Evolutionary conservation across 257 asterid species (phyloP), one percentile per base, ranked within the genome.

Genomic region (Solanum sitiens): DNA sequence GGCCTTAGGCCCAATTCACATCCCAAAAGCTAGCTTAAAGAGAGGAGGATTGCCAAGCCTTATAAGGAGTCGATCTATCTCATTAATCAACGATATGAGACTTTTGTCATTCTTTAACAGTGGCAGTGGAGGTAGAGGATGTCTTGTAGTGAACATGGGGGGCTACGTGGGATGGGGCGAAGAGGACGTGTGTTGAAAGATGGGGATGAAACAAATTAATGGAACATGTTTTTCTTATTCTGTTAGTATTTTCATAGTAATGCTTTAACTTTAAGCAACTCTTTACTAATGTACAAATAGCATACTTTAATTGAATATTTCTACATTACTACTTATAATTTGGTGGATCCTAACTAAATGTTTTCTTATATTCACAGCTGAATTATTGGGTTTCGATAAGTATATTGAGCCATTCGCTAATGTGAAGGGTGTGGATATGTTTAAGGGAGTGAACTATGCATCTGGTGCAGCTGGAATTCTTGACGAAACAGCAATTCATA

Each of bases 381-480:
- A 88, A 61, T 21, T 84, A 1, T 33, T 85, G 27, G 90, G 90
- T 11, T 88, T 88, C 70, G 70, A 37, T 35, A 42, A 32, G 20
- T 76, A 23, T 45, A 74, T 85, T 30, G 86, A 84, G 42, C 90
- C 88, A 33, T 84, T 37, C 16, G 88, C 90, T 15, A n/a, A 40
- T 21, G 45, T 56, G 72, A 88, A 59, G 25, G 75, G 68, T 21
- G 45, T 71, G 76, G 89, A 87, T 7, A 59, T 74, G 23, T 23
- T 74, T 13, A 74, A 0, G 2, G 90, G 90, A 0, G 88, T 88
- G 16, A 88, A 88, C 21, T 88, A 88, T 85, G 90, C 85, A 45
- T 88, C 88, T 40, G 90, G 86, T 73, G 53, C 61, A 11, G 86
- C 82, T 32, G 90, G 90, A 74, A 84, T 88, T 45, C 90, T 61